Percentiles rank a stretch among this genome's conserved stretches.
These are phyloP conservation scores for Termitomyces sp. DNA, from an alignment of 768 basidiomycete genomes.

Conservation along the genomic window DNA sequence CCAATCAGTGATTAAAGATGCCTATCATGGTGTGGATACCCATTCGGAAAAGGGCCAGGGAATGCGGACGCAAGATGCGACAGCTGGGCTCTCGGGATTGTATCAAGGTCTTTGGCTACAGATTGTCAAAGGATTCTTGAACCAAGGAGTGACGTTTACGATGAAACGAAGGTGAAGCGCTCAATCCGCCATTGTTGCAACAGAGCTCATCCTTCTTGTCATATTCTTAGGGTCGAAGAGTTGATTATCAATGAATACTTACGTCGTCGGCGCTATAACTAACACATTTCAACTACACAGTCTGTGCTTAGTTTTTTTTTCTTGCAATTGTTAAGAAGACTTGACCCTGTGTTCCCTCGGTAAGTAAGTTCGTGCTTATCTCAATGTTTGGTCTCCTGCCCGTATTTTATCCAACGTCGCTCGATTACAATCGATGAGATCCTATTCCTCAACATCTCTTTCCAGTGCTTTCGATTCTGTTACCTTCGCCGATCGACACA, in stretches of 20 bases:
- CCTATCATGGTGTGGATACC: not conserved
- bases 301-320: not conserved
- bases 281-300: not conserved
- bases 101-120: not conserved
- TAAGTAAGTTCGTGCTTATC: not conserved
- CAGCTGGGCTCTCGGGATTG: not conserved
- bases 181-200: no score
- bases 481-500: not conserved
- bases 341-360: not conserved
- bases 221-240: not conserved
- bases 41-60: not conserved
- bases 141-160: not conserved
- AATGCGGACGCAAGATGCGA: not conserved
- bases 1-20: not conserved
- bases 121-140: not conserved
- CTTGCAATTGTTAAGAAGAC: not conserved
- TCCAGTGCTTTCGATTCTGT: not conserved
- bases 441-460: not conserved
- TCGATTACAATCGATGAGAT: not conserved
- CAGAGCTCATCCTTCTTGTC: not conserved
- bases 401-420: not conserved
- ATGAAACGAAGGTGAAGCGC: not conserved
- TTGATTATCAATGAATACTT: not conserved
- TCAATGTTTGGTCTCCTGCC: not conserved
- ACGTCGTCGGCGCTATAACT: not conserved